phyloP scores from a whole-genome alignment of 352 stramenopile species.

The Globisporangium acanthophoron region DNA sequence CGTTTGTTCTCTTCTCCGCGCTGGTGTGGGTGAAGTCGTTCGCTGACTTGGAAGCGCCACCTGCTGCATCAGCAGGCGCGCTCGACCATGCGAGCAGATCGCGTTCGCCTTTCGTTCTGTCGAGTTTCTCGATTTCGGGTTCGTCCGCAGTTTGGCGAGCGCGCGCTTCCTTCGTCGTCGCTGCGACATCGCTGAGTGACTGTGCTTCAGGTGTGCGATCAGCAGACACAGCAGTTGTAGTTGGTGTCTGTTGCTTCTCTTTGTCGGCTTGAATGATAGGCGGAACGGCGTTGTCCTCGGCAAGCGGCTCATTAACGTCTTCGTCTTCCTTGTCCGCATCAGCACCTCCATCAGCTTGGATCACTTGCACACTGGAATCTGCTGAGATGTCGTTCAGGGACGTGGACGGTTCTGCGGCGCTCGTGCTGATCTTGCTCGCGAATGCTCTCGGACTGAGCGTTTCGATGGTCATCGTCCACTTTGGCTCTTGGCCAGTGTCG shows the following conservation, averaged over 20 bases:
- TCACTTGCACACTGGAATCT: background rate
- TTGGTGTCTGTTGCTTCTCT: background rate
- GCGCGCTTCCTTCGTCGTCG: background rate
- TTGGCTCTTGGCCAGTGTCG: conserved; percentile 5
- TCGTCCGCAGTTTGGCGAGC: background rate
- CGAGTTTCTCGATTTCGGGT: background rate
- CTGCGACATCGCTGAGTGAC: background rate
- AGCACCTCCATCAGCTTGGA: background rate
- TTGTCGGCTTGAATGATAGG: background rate
- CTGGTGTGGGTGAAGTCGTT: background rate
- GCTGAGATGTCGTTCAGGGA: background rate
- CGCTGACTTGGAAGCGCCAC: background rate
- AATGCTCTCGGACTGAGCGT: background rate
- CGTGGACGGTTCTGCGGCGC: background rate
- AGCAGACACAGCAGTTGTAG: background rate
- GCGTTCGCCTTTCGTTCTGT: background rate
- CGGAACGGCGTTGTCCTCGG: background rate
- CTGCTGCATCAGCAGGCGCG: background rate
- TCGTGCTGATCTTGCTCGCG: background rate
- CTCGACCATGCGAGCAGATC: background rate
- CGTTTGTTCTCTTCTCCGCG: background rate
- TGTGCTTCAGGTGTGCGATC: background rate
- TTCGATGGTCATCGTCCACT: conserved; percentile 11
- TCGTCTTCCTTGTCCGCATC: background rate
- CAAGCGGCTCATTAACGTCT: background rate